Conservation (phyloP, 2,329 filamentous ascomycete species). For the Stemphylium beticola region DNA sequence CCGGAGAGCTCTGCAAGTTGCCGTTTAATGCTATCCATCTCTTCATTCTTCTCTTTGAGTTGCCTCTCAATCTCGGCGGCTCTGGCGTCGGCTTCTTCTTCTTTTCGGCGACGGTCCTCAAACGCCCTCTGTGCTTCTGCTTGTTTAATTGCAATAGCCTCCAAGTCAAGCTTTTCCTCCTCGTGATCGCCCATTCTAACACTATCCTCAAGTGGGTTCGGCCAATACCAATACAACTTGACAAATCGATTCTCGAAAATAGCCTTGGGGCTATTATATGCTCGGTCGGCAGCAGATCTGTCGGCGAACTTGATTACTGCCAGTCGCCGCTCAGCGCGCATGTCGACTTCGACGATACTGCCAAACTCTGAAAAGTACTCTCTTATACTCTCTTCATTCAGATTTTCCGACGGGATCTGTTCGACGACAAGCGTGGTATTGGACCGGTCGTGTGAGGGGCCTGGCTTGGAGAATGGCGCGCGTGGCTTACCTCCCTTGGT, state of each 20-base stretch:
- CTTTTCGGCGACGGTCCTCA: slow-evolving; percentile 69
- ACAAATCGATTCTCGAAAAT: slow-evolving; percentile 88
- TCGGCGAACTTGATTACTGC: slow-evolving; percentile 73
- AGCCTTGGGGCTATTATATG: slow-evolving; percentile 77
- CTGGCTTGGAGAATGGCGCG: slow-evolving; percentile 68
- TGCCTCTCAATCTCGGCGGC: slow-evolving; percentile 70
- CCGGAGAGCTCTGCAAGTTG: slow-evolving; percentile 62
- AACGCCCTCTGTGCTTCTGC: slow-evolving; percentile 73
- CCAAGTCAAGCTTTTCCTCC: slow-evolving; percentile 66
- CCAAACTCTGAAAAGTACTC: slow-evolving; percentile 77
- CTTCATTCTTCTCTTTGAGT: slow-evolving; percentile 67
- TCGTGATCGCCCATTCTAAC: background rate
- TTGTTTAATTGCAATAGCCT: slow-evolving; percentile 72
- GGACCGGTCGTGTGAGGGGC: slow-evolving; percentile 66
- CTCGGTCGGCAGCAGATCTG: slow-evolving; percentile 70
- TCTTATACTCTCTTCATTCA: slow-evolving; percentile 68
- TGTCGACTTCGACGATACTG: slow-evolving; percentile 65
- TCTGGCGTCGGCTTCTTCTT: slow-evolving; percentile 67
- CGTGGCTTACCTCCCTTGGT: slow-evolving; percentile 33
- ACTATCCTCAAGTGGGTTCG: slow-evolving; percentile 25
- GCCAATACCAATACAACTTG: slow-evolving; percentile 79
- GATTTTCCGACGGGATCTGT: slow-evolving; percentile 75
- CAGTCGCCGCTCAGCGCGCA: slow-evolving; percentile 70
- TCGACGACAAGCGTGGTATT: slow-evolving; percentile 77
- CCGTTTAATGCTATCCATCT: slow-evolving; percentile 67